phyloP scores from a whole-genome alignment of 1,284 basidiomycete species.

The Fomitiporia mediterranea region DNA sequence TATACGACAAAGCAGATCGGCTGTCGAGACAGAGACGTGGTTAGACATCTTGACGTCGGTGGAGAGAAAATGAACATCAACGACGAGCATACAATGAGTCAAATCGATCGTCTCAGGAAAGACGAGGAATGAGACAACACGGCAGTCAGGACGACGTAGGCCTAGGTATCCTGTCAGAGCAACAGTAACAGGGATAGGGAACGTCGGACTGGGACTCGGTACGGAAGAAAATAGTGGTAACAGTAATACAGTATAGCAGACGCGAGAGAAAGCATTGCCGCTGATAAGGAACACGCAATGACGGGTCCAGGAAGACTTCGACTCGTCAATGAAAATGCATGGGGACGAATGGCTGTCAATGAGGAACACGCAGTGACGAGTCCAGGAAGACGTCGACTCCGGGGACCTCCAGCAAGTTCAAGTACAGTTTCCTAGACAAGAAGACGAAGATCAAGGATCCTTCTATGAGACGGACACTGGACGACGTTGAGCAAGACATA shows the following conservation, averaged over 20 bases:
- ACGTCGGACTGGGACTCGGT: constrained; percentile 8
- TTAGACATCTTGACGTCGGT: constrained; percentile 82
- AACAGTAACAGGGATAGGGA: not conserved
- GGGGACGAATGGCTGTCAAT: no score
- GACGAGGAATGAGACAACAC: no score
- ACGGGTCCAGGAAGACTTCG: constrained; percentile 7
- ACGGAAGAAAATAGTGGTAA: not conserved
- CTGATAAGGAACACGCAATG: constrained; percentile 1
- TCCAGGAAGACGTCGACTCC: no score
- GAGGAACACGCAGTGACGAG: no score
- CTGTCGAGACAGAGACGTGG: constrained; percentile 68
- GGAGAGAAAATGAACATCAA: no score
- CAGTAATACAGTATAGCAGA: not conserved
- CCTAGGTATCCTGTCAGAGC: constrained; percentile 35
- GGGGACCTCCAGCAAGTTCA: no score
- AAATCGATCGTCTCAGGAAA: no score
- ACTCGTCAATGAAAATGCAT: no score
- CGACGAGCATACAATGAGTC: no score
- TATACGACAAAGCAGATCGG: constrained; percentile 78
- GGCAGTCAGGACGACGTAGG: constrained; percentile 44
- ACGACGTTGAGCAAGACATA: constrained; percentile 41
- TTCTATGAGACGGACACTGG: constrained; percentile 38
- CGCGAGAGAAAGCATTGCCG: not conserved
- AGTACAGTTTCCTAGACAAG: constrained; percentile 19
- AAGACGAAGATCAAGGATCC: constrained; percentile 40